Conservation (phyloP, 177 flowering plant genomes). For the Vitis hybrid region DNA sequence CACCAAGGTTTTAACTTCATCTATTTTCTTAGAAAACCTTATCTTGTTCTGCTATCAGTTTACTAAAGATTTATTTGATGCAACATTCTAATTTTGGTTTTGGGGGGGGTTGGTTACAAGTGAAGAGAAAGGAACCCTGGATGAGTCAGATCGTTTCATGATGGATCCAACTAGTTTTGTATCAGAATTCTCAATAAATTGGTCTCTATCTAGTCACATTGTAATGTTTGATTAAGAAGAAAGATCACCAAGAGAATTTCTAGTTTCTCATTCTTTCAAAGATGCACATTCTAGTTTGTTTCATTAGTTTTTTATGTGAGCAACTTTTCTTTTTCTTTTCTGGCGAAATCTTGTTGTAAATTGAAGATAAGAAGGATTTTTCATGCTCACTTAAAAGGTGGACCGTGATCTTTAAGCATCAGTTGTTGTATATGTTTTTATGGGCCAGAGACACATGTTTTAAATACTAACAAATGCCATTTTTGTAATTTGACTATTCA, state of each 20-base stretch:
- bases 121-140: slow-evolving; percentile 47
- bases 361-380: slow-evolving; percentile 70
- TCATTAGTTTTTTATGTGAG: neutral
- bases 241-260: slow-evolving; percentile 45
- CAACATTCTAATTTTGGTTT: neutral
- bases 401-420: slow-evolving; percentile 81
- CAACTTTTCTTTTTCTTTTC: neutral
- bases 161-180: slow-evolving; percentile 67
- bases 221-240: slow-evolving; percentile 83
- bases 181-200: slow-evolving; percentile 43
- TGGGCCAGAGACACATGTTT: slow-evolving; percentile 10
- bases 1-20: slow-evolving; percentile 62
- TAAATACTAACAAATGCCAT: neutral
- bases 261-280: slow-evolving; percentile 50
- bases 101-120: slow-evolving; percentile 34
- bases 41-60: neutral
- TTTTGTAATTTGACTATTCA: neutral
- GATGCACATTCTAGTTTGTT: slow-evolving; percentile 43
- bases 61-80: neutral
- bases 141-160: slow-evolving; percentile 84
- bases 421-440: slow-evolving; percentile 56
- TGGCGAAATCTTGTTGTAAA: neutral
- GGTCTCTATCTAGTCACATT: slow-evolving; percentile 78
- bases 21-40: neutral
- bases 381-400: slow-evolving; percentile 89